phyloP scores from a whole-genome alignment of 2,329 filamentous ascomycete species.

The Claviceps quebecensis region DNA sequence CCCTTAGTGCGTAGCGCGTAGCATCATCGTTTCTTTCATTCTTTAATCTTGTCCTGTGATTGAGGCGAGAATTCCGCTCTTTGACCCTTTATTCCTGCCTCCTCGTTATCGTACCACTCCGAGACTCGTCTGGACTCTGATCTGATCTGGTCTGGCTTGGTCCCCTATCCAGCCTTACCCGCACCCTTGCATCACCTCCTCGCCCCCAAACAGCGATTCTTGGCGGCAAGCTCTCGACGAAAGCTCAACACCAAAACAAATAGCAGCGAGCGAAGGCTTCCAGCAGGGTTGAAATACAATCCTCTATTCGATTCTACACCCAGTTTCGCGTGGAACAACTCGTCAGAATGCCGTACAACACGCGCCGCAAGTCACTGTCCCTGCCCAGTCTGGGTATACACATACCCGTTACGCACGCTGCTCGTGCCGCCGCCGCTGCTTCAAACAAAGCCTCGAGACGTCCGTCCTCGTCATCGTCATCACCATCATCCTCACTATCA shows the following conservation, averaged over 20 bases:
- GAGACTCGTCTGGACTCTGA: background rate
- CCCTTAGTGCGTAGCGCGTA: background rate
- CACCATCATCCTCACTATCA: slow-evolving; percentile 2
- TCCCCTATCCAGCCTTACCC: background rate
- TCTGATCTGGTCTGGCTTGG: background rate
- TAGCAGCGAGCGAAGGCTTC: background rate
- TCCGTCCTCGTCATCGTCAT: slow-evolving; percentile 15
- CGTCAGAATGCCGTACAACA: slow-evolving; percentile 76
- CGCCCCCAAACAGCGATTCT: background rate
- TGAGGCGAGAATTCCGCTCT: background rate
- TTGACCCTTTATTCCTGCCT: background rate
- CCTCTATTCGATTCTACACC: background rate
- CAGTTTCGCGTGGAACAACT: background rate
- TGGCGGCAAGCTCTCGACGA: background rate
- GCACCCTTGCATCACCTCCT: background rate
- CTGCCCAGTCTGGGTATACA: slow-evolving; percentile 87
- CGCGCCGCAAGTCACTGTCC: slow-evolving; percentile 87
- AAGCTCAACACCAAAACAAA: background rate
- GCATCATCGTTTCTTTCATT: background rate
- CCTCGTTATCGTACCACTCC: background rate
- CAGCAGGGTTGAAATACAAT: background rate
- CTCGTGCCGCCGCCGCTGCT: slow-evolving; percentile 37
- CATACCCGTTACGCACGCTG: slow-evolving; percentile 53
- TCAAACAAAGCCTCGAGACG: slow-evolving; percentile 21
- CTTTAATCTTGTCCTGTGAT: background rate